Percentiles rank a stretch among this genome's conserved stretches.
Evolutionary conservation across 768 basidiomycete species (phyloP).

Genomic region (Ephemerocybe angulata): DNA sequence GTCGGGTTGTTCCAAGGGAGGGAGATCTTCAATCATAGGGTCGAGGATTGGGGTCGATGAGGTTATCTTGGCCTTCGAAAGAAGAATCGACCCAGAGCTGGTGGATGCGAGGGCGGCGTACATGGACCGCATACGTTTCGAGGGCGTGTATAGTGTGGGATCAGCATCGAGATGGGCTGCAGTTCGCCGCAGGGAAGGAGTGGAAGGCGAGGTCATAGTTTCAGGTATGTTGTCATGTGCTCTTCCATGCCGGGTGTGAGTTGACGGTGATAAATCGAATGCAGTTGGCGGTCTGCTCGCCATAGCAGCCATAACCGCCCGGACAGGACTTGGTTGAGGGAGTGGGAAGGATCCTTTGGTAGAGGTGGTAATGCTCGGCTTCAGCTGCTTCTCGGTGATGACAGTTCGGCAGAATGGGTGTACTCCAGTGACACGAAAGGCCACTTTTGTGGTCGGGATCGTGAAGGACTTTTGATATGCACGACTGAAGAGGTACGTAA

Average conservation of each 20-base stretch:
- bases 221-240: background rate
- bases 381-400: slow-evolving; percentile 31
- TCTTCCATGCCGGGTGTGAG: background rate
- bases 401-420: slow-evolving; percentile 32
- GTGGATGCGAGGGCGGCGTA: slow-evolving; percentile 14
- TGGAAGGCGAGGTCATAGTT: background rate
- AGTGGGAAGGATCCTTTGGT: slow-evolving; percentile 11
- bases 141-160: slow-evolving; percentile 20
- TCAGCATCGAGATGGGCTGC: slow-evolving; percentile 10
- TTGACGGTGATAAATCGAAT: background rate
- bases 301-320: slow-evolving; percentile 11
- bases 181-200: background rate
- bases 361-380: slow-evolving; percentile 31
- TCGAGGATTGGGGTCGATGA: slow-evolving; percentile 3
- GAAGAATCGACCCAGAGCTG: slow-evolving; percentile 18
- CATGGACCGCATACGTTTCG: slow-evolving; percentile 20
- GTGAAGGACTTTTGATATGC: slow-evolving; percentile 32
- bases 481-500: slow-evolving; percentile 29
- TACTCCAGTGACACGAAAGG: slow-evolving; percentile 39
- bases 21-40: slow-evolving; percentile 11
- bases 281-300: slow-evolving; percentile 7
- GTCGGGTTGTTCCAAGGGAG: slow-evolving; percentile 3
- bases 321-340: slow-evolving; percentile 9
- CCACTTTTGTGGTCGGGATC: slow-evolving; percentile 26
- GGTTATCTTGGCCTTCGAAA: slow-evolving; percentile 13